These are phyloP conservation scores for Aspergillus clavatus DNA, from an alignment of 2,329 filamentous ascomycete species.

Conservation along the genomic window DNA sequence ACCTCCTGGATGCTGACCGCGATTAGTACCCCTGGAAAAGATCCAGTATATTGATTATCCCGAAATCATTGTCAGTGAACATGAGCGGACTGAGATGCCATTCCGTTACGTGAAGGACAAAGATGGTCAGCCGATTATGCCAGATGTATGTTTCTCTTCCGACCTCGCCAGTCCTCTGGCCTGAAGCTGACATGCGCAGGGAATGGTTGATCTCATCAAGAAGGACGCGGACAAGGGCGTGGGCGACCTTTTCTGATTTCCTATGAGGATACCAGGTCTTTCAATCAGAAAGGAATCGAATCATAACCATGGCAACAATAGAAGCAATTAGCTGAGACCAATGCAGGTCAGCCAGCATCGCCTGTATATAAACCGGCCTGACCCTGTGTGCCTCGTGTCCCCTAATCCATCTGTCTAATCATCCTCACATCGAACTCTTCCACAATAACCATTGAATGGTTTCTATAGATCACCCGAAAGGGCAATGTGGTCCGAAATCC, in stretches of 20 bases:
- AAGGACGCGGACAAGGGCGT: constrained; percentile 92
- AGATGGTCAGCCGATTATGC: constrained; percentile 81
- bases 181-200: constrained; percentile 49
- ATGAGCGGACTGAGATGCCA: constrained; percentile 95
- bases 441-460: background rate
- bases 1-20: constrained; percentile 6
- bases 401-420: background rate
- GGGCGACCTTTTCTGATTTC: constrained; percentile 67
- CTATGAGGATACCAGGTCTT: background rate
- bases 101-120: constrained; percentile 85
- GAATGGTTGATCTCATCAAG: constrained; percentile 90
- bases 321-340: no score
- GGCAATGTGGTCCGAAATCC: constrained; percentile 3
- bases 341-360: background rate
- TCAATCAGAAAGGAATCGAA: no score
- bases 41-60: constrained; percentile 83
- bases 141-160: constrained; percentile 60
- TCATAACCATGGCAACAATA: no score
- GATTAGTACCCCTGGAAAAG: constrained; percentile 66
- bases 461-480: constrained; percentile 15
- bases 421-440: background rate
- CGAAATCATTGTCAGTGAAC: constrained; percentile 81
- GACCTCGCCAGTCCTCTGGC: constrained; percentile 11
- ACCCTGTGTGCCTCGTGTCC: background rate
- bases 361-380: background rate